Evolutionary conservation across 2,329 filamentous ascomycete genomes (phyloP).

Genomic region (Lasiodiplodia sp.): DNA sequence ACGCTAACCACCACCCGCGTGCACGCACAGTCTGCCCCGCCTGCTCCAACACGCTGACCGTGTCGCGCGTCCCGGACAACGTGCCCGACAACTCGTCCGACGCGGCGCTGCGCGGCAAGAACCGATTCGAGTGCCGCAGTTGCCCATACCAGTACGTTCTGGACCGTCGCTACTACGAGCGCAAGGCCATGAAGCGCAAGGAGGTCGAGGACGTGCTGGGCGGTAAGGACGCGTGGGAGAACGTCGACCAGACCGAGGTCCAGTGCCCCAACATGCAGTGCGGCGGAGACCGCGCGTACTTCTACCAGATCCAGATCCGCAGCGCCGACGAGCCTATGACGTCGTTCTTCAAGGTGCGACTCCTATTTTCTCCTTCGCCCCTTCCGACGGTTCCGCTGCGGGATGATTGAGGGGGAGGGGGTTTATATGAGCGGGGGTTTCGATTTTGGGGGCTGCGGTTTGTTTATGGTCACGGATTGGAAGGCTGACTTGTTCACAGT

Average conservation of each 20-base stretch:
- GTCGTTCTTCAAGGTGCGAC: constrained; percentile 83
- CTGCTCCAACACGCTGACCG: constrained; percentile 84
- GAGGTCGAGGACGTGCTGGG: constrained; percentile 91
- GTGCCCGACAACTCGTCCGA: constrained; percentile 48
- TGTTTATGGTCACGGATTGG: not conserved
- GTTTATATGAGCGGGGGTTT: not conserved
- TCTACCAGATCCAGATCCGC: constrained; percentile 96
- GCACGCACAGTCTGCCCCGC: constrained; percentile 73
- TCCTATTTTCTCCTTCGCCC: not conserved
- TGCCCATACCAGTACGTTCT: constrained; percentile 93
- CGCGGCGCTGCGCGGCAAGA: constrained; percentile 54
- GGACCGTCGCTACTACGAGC: constrained; percentile 80
- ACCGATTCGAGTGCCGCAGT: constrained; percentile 93
- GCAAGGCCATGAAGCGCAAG: constrained; percentile 80
- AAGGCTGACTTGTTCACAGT: constrained; percentile 37
- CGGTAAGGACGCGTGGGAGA: constrained; percentile 86
- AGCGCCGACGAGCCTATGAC: constrained; percentile 99
- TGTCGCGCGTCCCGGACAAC: constrained; percentile 59
- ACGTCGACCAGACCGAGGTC: constrained; percentile 82
- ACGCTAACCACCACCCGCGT: not conserved
- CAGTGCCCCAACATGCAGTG: constrained; percentile 86
- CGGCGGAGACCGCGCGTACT: constrained; percentile 84
- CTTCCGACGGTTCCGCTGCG: not conserved
- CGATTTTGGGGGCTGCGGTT: constrained; percentile 32
- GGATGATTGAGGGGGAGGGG: not conserved